Percentiles rank a stretch among this genome's conserved stretches.
These are phyloP conservation scores for Aspergillus kassunensis DNA, from an alignment of 495 filamentous ascomycete genomes.

Conservation along the genomic window DNA sequence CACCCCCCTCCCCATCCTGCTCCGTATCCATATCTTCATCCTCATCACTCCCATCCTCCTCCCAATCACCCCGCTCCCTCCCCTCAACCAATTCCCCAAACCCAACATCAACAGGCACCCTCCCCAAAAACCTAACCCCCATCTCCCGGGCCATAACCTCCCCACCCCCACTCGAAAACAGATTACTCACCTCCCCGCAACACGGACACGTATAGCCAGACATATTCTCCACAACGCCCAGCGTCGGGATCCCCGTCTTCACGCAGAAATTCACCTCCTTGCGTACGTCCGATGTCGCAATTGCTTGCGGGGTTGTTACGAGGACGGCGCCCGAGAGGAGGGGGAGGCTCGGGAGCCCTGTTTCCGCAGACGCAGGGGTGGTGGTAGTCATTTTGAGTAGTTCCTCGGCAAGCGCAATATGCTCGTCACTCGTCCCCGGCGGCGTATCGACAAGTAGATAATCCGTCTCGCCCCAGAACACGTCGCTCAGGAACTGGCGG, in stretches of 20 bases:
- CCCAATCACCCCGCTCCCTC: conserved; percentile 28
- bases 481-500: conserved; percentile 87
- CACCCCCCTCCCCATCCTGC: conserved; percentile 39
- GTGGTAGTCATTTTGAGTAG: conserved; percentile 53
- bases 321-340: conserved; percentile 76
- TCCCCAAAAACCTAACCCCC: conserved; percentile 75
- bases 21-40: conserved; percentile 34
- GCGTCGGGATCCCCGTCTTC: conserved; percentile 75
- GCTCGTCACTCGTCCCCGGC: conserved; percentile 93
- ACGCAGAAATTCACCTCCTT: conserved; percentile 96
- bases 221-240: conserved; percentile 98
- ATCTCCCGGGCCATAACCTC: conserved; percentile 86
- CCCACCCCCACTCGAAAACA: conserved; percentile 88
- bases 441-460: conserved; percentile 94
- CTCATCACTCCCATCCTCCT: conserved; percentile 36
- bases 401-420: conserved; percentile 89
- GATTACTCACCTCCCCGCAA: conserved; percentile 87
- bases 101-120: conserved; percentile 80
- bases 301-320: conserved; percentile 93
- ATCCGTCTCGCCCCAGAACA: conserved; percentile 83
- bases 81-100: conserved; percentile 66
- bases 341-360: no score
- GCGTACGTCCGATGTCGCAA: conserved; percentile 86
- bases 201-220: conserved; percentile 93
- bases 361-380: conserved; percentile 1